Evolutionary conservation across 371 early-diverging fungal species (phyloP), one percentile per base, ranked within the genome.

Genomic region (Basidiobolus meristosporus): DNA sequence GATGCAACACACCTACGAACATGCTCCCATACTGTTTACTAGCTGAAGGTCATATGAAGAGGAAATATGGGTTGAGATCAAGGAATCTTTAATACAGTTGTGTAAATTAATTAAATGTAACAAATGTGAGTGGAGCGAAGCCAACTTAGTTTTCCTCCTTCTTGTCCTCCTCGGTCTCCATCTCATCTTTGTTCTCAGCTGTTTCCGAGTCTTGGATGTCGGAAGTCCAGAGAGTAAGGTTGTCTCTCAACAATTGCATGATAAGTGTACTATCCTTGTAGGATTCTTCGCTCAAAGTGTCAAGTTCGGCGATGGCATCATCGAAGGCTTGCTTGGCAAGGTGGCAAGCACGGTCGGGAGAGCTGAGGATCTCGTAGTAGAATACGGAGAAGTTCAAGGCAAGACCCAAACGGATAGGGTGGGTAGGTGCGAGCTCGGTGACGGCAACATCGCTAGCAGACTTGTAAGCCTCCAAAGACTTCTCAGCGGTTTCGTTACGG

Each of bases 331-430:
- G 83, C 70, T 95, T 96, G 60, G 98, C 99, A 43, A 99, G 67
- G 53, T 90, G 89, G 70, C 98, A 97, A 22, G 99, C 99, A 55
- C 87, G 82, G 62, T 93, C 96, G 41, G 95, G 90, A 26, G 93
- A 86, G 76, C 97, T 98, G 56, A 95, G 71, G 56, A 99, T 98
- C 71, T 99, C 99, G 63, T 97, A 98, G 81, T 95, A 95, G 72
- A 98, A 98, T 31, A 99, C 99, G n/a, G 98, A 98, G 72, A 93
- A 98, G 85, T 99, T 99, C 53, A 99, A 73, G 44, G 97, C 95
- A 45, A 99, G 78, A 40, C 99, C 99, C 35, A 99, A 82, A 48
- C 98, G 91, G 57, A 98, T 93, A 38, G 99, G 98, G 70, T 98
- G 96, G 40, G 98, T 98, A 31, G 93, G 83, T 21, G 93, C 78